Evolutionary conservation across 768 basidiomycete genomes (phyloP).

Genomic region (Hericium rajendrae): DNA sequence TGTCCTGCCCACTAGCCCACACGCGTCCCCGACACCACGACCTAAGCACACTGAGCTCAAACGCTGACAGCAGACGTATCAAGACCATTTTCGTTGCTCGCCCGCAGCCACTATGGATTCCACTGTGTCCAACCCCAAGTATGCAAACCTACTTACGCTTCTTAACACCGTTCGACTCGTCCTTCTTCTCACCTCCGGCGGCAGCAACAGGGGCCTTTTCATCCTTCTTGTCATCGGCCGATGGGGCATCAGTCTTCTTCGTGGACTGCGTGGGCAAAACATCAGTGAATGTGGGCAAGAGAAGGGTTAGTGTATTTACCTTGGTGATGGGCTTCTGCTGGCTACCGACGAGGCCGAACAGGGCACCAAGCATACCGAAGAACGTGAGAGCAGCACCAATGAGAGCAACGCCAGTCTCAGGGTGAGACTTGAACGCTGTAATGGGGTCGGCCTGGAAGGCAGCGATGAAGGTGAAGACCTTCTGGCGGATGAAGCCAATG

Average conservation of each 20-base stretch:
- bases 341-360: constrained; percentile 72
- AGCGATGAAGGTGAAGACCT: constrained; percentile 74
- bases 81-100: background rate
- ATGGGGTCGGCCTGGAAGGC: constrained; percentile 67
- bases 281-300: constrained; percentile 1
- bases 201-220: constrained; percentile 60
- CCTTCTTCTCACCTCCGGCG: constrained; percentile 67
- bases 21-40: background rate
- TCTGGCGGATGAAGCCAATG: constrained; percentile 67
- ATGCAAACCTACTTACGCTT: constrained; percentile 56
- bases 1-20: background rate
- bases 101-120: background rate
- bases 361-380: constrained; percentile 74
- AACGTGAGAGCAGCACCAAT: constrained; percentile 66
- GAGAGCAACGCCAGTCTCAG: constrained; percentile 78
- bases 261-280: constrained; percentile 35
- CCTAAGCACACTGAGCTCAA: background rate
- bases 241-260: constrained; percentile 68
- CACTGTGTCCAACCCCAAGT: background rate
- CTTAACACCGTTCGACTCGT: constrained; percentile 49
- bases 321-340: constrained; percentile 65
- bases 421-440: constrained; percentile 77
- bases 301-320: constrained; percentile 27
- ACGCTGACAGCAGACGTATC: background rate
- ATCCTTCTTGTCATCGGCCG: constrained; percentile 59